Evolutionary conservation across 768 basidiomycete species (phyloP).

Genomic region (Royoungia palumana): DNA sequence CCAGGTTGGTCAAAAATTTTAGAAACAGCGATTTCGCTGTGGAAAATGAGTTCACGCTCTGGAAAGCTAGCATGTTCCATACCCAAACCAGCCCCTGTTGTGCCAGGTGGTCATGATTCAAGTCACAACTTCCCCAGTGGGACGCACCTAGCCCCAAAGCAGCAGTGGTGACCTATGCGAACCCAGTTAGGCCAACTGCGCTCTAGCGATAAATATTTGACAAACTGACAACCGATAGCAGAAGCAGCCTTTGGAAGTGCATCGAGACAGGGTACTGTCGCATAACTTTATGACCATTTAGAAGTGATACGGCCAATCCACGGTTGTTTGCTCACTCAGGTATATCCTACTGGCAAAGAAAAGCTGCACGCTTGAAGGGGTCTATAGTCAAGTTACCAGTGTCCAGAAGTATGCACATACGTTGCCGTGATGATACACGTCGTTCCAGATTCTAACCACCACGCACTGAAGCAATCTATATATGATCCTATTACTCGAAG

Average conservation of each 20-base stretch:
- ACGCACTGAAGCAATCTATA: neutral
- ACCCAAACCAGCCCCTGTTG: constrained; percentile 8
- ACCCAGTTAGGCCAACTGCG: neutral
- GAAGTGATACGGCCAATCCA: neutral
- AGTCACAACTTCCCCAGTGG: neutral
- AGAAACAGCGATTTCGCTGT: constrained; percentile 2
- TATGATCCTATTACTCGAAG: neutral
- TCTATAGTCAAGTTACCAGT: neutral
- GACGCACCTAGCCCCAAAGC: constrained; percentile 3
- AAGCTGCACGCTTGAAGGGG: constrained; percentile 4
- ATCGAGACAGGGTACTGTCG: constrained; percentile 4
- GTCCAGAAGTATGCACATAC: neutral
- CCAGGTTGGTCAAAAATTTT: neutral
- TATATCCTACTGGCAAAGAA: constrained; percentile 9
- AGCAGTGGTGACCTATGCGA: constrained; percentile 1
- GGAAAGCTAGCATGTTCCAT: neutral
- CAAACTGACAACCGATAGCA: constrained; percentile 5
- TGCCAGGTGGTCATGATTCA: neutral
- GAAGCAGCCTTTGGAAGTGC: neutral
- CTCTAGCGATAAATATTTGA: neutral
- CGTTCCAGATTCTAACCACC: constrained; percentile 1
- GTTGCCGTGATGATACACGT: neutral
- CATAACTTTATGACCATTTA: constrained; percentile 1
- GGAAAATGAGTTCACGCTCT: neutral
- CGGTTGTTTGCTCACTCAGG: constrained; percentile 1